Base-by-base conservation (phyloP, 2,329 filamentous ascomycete genomes). In the Colletotrichum karsti region DNA sequence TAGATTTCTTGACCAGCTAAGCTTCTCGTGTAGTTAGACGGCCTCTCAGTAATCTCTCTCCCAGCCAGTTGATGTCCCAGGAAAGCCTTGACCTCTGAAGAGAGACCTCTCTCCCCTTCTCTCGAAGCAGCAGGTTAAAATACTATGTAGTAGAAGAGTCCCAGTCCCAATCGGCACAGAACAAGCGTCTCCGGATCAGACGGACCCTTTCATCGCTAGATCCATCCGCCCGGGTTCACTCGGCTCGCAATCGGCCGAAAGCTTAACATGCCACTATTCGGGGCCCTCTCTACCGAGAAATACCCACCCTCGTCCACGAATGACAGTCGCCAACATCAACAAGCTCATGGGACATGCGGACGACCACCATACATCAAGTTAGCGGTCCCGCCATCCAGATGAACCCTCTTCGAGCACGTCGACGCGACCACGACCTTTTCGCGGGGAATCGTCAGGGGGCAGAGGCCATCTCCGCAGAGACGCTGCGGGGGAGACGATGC, bases 401-500 rank as follows among this genome's bases (percentile, higher is more conserved):
- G 26, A 33, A 41, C 44, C 15, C n/a, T 30, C 44, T 12, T 18
- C 8, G 10, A 39, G 0, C 30, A 26, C 15, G 8, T 13, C 26
- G n/a, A n/a, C 12, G 24, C 15, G 30, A 26, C 28, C 59, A 22
- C 41, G 59, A 42, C 26, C 7, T 4, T 37, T 15, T 30, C 58
- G 63, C 58, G 50, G 63, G 63, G 58, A 63, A 67, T 20, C n/a
- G 42, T 13, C 26, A 50, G 30, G 63, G 5, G 44, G n/a, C n/a
- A 26, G 22, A 42, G 24, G 20, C 30, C 24, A 28, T 44, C 44
- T 60, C 37, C 37, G 58, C 57, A 62, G 50, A 24, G 41, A 50
- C 30, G 54, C 42, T 50, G 48, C 30, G 57, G 62, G 50, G 41
- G 41, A 61, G 20, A 48, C 39, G 30, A 39, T 50, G 30, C 30